Base-by-base conservation (phyloP, 176 grass and related monocot genomes). In the Tillandsia leiboldiana region DNA sequence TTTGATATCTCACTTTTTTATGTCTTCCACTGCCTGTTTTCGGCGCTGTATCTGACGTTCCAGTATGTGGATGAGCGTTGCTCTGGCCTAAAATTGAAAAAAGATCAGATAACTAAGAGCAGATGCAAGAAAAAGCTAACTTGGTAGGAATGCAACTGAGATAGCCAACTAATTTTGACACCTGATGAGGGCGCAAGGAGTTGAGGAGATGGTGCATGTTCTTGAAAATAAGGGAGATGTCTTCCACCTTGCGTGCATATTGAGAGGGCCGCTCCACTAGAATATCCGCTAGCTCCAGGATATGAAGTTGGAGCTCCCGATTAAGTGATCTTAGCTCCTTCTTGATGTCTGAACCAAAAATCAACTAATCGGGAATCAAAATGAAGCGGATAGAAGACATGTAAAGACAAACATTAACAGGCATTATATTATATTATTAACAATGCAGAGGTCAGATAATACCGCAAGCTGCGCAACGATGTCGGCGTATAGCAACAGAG, bases 281-380 rank as follows among this genome's bases (percentile, higher is more conserved):
- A 77, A 97, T 85, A 85, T 90, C 89, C 67, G 89, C 93, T 71
- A 97, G 66, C 77, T 92, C 93, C 79, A 92, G 68, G 72, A 97
- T 90, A 81, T 97, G 93, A 13, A 97, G 83, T 73, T 97, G 89
- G 69, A 97, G 86, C 53, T 97, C 89, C 76, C 93, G 86, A 81
- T 97, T 97, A 48, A 97, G 80, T 49, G 86, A 78, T 26, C 68
- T 92, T 84, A 97, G 81, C 69, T 92, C 93, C 81, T 84, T 87
- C 48, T 90, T 97, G 49, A 97, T 92, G 27, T 97, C 86, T 97
- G 73, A 79, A 77, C 64, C 48, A 78, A 56, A 75, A 82, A 26
- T 51, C 66, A 18, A 81, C 9, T 26, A 74, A 9, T 69, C 20
- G 11, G 75, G 22, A 65, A 50, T 42, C 64, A 66, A 10, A 56